Percentiles rank a stretch among this genome's conserved stretches.
phyloP scores from a whole-genome alignment of 1,284 basidiomycete species.

The Trichosporon sp. region DNA sequence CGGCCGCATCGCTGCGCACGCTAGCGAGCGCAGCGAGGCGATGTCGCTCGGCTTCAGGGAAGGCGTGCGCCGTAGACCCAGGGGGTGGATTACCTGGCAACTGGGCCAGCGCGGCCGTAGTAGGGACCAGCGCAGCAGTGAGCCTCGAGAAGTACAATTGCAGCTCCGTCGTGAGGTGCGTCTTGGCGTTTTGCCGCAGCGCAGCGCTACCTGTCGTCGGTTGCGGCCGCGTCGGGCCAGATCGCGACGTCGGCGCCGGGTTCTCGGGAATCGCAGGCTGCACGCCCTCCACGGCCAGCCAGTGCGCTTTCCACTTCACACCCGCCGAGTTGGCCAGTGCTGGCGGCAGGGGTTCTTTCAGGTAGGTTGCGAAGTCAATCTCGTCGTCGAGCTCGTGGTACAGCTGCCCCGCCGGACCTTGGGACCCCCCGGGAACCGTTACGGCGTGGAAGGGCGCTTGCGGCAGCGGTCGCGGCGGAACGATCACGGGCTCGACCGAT shows the following conservation, averaged over 20 bases:
- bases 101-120: conserved; percentile 48
- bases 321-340: conserved; percentile 39
- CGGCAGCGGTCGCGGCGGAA: conserved; percentile 42
- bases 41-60: conserved; percentile 52
- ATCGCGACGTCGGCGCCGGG: conserved; percentile 56
- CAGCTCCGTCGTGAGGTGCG: conserved; percentile 87
- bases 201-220: conserved; percentile 39
- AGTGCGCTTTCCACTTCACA: conserved; percentile 64
- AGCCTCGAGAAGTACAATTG: conserved; percentile 93
- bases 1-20: conserved; percentile 79
- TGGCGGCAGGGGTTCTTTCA: conserved; percentile 52
- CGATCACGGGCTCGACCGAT: conserved; percentile 64
- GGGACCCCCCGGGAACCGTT: conserved; percentile 36
- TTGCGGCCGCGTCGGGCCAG: conserved; percentile 23
- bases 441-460: conserved; percentile 62
- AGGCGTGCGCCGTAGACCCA: conserved; percentile 16
- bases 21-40: conserved; percentile 84
- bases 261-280: conserved; percentile 96
- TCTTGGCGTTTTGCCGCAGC: conserved; percentile 59
- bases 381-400: conserved; percentile 91
- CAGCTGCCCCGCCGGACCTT: conserved; percentile 55
- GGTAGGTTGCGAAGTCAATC: conserved; percentile 86
- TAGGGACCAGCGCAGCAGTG: conserved; percentile 72
- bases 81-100: conserved; percentile 22
- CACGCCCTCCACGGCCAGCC: conserved; percentile 96